Base-by-base conservation (phyloP, 1,284 basidiomycete species). In the Pholiota adiposa region DNA sequence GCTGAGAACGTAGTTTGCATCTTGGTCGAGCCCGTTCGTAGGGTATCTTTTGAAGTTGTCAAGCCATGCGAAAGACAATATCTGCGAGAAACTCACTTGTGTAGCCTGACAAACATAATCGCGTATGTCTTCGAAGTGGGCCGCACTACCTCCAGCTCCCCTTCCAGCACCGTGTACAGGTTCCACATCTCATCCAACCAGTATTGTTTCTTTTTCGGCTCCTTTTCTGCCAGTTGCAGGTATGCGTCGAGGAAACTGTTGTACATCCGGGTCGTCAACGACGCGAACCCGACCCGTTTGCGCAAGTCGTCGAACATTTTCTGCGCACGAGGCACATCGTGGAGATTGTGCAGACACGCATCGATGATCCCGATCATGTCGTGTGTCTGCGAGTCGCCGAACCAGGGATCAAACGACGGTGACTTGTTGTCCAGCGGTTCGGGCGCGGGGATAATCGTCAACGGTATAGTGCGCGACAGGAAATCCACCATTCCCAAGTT, bases 301-400 rank as follows among this genome's bases (percentile, higher is more conserved):
- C 88, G 82, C 31, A 93, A 68, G 7, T 79, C 78, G 51, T 87
- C 83, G 64, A 93, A 92, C 21, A 93, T 82, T 46, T 76, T 73
- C 63, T 84, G 84, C 9, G 91, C 91, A 16, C 92, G 86, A 0
- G 81, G 79, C 0, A 93, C 86, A 67, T 93, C 88, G 72, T 89
- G 85, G 0, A 85, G 72, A 61, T 88, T 84, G 69, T 89, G 83
- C 16, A 94, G 73, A 71, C 93, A 94, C 0, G 91, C 90, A 65
- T 91, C 87, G 72, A 95, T 89, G 63, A 94, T 82, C 0, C 90
- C 85, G 11, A 92, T 72, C 51, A 83, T 78, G 69, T 93, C 90
- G 70, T 88, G 85, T 0, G 87, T 85, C 0, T 77, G 70, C 0
- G 89, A 83, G 68, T 89, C 83, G 9, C 82, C 79, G 75, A 89